phyloP scores from a whole-genome alignment of 169 alveolate genomes.

The Plasmodium knowlesi region DNA sequence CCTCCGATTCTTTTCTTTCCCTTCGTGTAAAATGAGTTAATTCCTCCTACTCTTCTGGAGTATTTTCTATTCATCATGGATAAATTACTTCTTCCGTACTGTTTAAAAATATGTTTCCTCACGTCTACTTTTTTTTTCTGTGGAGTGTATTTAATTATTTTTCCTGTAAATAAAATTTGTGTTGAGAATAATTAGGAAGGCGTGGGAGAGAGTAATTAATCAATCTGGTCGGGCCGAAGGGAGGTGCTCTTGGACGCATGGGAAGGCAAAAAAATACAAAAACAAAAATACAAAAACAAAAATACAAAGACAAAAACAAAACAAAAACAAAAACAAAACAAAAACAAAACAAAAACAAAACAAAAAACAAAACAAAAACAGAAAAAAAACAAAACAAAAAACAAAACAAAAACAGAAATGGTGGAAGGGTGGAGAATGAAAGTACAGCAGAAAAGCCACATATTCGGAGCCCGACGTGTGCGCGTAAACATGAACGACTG shows the following conservation, averaged over 20 bases:
- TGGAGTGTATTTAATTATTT: slow-evolving; percentile 35
- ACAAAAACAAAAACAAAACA: background rate
- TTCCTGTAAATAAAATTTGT: slow-evolving; percentile 67
- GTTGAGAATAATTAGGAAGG: background rate
- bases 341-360: background rate
- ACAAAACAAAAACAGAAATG: background rate
- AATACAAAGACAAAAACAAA: background rate
- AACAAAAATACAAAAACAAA: background rate
- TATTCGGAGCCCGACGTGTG: background rate
- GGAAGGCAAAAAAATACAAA: background rate
- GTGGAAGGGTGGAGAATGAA: background rate
- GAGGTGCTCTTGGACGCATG: background rate
- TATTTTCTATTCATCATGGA: slow-evolving; percentile 67
- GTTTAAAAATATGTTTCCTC: slow-evolving; percentile 64
- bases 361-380: background rate
- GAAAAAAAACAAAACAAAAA: background rate
- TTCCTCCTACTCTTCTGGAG: slow-evolving; percentile 18
- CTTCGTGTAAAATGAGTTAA: slow-evolving; percentile 1
- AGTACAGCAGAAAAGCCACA: background rate
- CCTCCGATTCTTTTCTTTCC: slow-evolving; percentile 28
- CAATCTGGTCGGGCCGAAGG: background rate
- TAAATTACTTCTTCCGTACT: slow-evolving; percentile 62
- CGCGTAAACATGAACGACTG: background rate
- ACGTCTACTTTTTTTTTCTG: slow-evolving; percentile 62
- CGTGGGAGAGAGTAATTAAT: background rate